A percentile compares a stretch with the other conserved stretches of the same genome.
Evolutionary conservation across 73 alveolate genomes (phyloP).

Genomic region (Paramecium sexaurelia): DNA sequence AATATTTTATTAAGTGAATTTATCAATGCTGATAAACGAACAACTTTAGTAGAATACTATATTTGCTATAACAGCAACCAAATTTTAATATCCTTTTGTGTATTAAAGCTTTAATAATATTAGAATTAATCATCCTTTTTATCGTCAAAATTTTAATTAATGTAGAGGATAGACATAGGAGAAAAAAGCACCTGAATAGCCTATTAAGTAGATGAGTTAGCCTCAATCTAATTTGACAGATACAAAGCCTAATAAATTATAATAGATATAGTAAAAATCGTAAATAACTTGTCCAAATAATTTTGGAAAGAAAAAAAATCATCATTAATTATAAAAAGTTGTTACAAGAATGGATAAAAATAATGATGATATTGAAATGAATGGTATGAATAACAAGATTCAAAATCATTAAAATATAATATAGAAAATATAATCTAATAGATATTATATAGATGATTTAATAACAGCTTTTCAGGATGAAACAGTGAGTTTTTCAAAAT

Average conservation of each 20-base stretch:
- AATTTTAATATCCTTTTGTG: not conserved
- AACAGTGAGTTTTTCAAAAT: not conserved
- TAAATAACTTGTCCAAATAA: not conserved
- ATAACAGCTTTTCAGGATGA: constrained; percentile 20
- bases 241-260: not conserved
- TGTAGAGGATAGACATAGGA: not conserved
- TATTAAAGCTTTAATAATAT: not conserved
- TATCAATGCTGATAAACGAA: not conserved
- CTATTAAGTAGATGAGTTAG: not conserved
- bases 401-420: not conserved
- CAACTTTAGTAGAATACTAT: not conserved
- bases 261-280: not conserved
- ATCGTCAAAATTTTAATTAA: not conserved
- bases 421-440: not conserved
- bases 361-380: not conserved
- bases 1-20: not conserved
- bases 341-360: not conserved
- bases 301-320: constrained; percentile 16
- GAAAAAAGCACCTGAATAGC: not conserved
- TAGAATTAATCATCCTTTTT: not conserved
- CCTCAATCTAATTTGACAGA: not conserved
- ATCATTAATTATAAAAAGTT: not conserved
- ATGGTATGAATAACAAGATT: not conserved
- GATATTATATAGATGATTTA: constrained; percentile 32
- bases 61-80: not conserved